Conservation (phyloP, 306 rosid genomes). For the Ziziphus jujuba region DNA sequence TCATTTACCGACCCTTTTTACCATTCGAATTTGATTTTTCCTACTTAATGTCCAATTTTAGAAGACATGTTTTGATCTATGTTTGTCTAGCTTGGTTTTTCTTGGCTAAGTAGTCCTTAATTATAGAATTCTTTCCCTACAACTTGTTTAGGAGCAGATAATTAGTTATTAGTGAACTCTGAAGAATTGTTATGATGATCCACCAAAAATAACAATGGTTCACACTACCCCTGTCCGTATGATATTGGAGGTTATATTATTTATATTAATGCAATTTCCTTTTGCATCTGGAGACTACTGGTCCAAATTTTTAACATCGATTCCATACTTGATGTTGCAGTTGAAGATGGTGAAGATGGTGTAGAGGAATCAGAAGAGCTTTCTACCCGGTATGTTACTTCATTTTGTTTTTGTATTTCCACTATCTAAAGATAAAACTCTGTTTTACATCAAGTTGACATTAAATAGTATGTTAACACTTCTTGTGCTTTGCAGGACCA, state of each 20-base stretch:
- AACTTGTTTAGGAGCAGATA: background rate
- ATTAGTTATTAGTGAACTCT: background rate
- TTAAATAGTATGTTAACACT: background rate
- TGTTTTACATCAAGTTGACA: conserved; percentile 4
- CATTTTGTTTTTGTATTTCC: background rate
- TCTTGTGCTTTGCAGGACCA: conserved; percentile 51
- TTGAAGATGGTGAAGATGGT: conserved; percentile 44
- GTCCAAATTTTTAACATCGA: background rate
- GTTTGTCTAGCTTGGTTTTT: background rate
- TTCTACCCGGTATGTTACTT: conserved; percentile 48
- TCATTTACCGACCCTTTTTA: background rate
- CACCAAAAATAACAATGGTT: background rate
- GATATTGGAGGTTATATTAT: background rate
- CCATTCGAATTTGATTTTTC: no score
- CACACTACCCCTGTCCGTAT: background rate
- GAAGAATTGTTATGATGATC: background rate
- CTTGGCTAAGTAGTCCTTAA: background rate
- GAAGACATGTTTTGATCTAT: background rate
- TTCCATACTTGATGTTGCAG: conserved; percentile 18
- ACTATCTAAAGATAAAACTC: background rate
- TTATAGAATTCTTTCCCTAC: background rate
- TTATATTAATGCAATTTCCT: background rate
- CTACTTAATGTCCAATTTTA: background rate
- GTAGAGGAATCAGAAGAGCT: conserved; percentile 63
- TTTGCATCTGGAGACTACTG: background rate